These are phyloP conservation scores for Chalciporus piperatus DNA, from an alignment of 768 basidiomycete species.

Conservation along the genomic window DNA sequence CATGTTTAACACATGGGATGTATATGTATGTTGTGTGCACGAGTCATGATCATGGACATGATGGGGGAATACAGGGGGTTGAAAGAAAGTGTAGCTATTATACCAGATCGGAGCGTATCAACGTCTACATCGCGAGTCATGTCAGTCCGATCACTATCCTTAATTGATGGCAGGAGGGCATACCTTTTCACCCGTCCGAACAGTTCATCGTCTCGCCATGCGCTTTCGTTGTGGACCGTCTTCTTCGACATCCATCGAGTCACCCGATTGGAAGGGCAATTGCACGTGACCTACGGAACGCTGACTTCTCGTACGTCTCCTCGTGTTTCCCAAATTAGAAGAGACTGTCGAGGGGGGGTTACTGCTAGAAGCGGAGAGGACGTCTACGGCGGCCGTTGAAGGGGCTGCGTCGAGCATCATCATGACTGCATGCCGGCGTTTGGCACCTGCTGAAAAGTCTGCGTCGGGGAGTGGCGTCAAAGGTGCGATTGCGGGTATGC, in stretches of 20 bases:
- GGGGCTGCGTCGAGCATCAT: slow-evolving; percentile 64
- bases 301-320: slow-evolving; percentile 57
- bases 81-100: slow-evolving; percentile 1
- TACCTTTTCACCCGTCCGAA: not conserved
- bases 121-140: slow-evolving; percentile 9
- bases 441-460: slow-evolving; percentile 53
- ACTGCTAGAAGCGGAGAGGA: slow-evolving; percentile 38
- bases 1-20: slow-evolving; percentile 5
- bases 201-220: slow-evolving; percentile 54
- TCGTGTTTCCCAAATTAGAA: slow-evolving; percentile 32
- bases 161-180: not conserved
- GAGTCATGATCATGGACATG: slow-evolving; percentile 8
- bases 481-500: slow-evolving; percentile 21
- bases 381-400: slow-evolving; percentile 36
- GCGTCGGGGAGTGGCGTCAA: slow-evolving; percentile 32
- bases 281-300: slow-evolving; percentile 38
- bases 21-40: slow-evolving; percentile 14
- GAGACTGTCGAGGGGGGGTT: slow-evolving; percentile 20
- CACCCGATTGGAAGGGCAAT: slow-evolving; percentile 39
- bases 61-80: not conserved
- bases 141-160: not conserved
- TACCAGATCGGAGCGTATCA: slow-evolving; percentile 8
- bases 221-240: slow-evolving; percentile 75
- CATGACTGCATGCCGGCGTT: slow-evolving; percentile 78
- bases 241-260: slow-evolving; percentile 76